Evolutionary conservation across 352 stramenopile species (phyloP).

Genomic region (Globisporangium sylvaticum): DNA sequence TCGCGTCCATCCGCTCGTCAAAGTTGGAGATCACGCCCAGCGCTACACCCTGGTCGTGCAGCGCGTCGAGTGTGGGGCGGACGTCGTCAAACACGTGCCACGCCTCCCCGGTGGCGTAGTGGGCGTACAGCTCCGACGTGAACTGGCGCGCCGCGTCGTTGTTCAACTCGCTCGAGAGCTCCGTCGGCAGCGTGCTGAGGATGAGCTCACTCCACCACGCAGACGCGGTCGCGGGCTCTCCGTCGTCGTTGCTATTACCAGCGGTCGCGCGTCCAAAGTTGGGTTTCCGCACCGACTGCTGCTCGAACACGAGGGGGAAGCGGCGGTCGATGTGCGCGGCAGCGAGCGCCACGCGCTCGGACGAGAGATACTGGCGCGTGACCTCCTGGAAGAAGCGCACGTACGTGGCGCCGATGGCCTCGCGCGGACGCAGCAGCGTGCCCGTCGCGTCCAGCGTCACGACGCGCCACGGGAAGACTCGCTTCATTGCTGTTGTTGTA

Average conservation of each 20-base stretch:
- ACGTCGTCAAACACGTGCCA: conserved; percentile 67
- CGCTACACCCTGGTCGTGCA: conserved; percentile 20
- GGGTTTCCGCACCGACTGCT: conserved; percentile 18
- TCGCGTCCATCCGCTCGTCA: conserved; percentile 54
- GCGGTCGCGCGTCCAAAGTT: conserved; percentile 41
- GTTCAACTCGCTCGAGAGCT: conserved; percentile 19
- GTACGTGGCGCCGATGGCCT: conserved; percentile 45
- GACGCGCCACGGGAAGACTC: conserved; percentile 21
- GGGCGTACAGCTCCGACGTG: conserved; percentile 42
- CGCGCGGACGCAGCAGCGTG: conserved; percentile 55
- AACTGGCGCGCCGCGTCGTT: conserved; percentile 25
- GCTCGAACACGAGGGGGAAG: conserved; percentile 45
- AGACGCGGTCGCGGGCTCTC: conserved; percentile 20
- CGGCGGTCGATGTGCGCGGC: conserved; percentile 22
- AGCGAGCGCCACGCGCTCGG: conserved; percentile 15
- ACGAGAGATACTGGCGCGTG: conserved; percentile 26
- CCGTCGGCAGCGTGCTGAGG: conserved; percentile 30
- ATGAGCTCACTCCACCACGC: conserved; percentile 62
- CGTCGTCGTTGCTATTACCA: not conserved
- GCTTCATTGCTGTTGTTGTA: not conserved
- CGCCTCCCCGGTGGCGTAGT: conserved; percentile 43
- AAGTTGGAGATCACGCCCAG: conserved; percentile 80
- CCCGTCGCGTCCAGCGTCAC: conserved; percentile 75
- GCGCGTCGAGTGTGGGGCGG: conserved; percentile 30
- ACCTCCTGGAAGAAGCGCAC: conserved; percentile 35